Base-by-base conservation (phyloP, 106 monocot genomes). In the Posidonia australis region DNA sequence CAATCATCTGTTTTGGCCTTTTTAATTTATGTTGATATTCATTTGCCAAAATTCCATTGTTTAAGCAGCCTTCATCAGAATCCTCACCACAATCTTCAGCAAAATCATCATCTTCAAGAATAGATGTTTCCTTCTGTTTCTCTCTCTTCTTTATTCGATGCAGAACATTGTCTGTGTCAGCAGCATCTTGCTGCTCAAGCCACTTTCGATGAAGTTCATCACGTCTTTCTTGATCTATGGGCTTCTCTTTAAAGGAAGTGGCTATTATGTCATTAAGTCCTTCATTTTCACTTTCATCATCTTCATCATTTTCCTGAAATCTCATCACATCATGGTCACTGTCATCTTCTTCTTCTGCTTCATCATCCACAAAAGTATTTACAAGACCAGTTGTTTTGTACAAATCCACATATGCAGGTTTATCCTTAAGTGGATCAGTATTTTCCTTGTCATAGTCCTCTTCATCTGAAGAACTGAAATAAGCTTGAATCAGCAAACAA, bases 321-420 rank as follows among this genome's bases (percentile, higher is more conserved):
- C 83, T 86, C 67, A 70, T 59, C 3, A 81, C 13, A 46, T 90
- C 83, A 74, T 86, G 70, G 51, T 90, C 90, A 58, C 90, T 83
- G 47, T 90, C 86, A 77, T 90, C 86, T 78, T 86, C 86, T 80
- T 98, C 96, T 73, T 98, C 96, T 52, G 96, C 96, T 61, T 98
- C 96, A 54, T 87, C 96, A 77, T 98, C 96, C 13, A 98, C 25
- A 82, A 85, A 98, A 64, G 67, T 72, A 72, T 96, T 87, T 42
- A 54, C 81, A 76, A 73, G 63, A 49, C 55, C 70, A 61, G 46
- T 51, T 67, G 79, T 76, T 19, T 72, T 72, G 75, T 69, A 74
- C 6, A 61, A 53, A 62, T 74, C 74, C 48, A 69, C 61, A 44
- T 65, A 28, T 21, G 45, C 28, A 61, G 63, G 31, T 54, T 70